phyloP scores from a whole-genome alignment of 495 filamentous ascomycete species.

The Staphylotrichum tortipilum region DNA sequence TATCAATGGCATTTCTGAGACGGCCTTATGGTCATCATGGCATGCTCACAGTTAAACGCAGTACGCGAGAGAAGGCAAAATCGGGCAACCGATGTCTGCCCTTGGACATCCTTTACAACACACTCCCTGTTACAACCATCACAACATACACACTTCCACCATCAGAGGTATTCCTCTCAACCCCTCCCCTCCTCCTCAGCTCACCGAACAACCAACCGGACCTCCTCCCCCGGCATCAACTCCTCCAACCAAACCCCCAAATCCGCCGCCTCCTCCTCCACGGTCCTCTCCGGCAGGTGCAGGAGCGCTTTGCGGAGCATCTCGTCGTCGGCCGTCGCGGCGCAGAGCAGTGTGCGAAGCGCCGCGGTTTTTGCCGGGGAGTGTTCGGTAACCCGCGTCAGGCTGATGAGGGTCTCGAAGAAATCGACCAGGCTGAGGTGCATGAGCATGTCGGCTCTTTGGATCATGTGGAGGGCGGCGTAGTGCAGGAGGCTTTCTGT shows the following conservation, averaged over 20 bases:
- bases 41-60: no score
- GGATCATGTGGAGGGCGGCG: conserved; percentile 64
- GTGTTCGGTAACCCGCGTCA: conserved; percentile 39
- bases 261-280: conserved; percentile 36
- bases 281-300: conserved; percentile 34
- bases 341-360: conserved; percentile 29
- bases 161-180: background rate
- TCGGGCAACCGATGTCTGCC: no score
- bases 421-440: conserved; percentile 72
- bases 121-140: background rate
- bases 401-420: conserved; percentile 54
- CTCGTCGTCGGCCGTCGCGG: conserved; percentile 32
- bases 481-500: conserved; percentile 66
- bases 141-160: background rate
- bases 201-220: conserved; percentile 11
- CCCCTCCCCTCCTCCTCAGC: conserved; percentile 5
- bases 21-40: no score
- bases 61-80: no score
- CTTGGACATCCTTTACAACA: no score
- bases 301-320: conserved; percentile 33
- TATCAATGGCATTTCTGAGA: no score
- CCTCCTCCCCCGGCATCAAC: conserved; percentile 20
- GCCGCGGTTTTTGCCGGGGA: conserved; percentile 32
- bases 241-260: conserved; percentile 32
- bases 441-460: conserved; percentile 67